Evolutionary conservation across 805 yeast species (phyloP), one percentile per base, ranked within the genome.

Genomic region (Schwanniomyces sp.): DNA sequence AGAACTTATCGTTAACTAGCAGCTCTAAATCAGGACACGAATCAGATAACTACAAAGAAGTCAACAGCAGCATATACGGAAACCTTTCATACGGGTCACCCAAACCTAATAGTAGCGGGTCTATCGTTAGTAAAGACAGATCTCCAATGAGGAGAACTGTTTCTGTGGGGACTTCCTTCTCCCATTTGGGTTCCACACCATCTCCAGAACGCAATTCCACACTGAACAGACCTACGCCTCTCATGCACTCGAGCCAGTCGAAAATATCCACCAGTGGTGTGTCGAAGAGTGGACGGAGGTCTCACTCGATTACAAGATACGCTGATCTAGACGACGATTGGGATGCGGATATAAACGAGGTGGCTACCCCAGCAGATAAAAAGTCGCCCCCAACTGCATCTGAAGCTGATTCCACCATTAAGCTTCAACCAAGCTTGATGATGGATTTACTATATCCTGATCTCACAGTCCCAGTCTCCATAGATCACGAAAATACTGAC

Each of bases 241-340:
- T 27, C 37, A 39, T 37, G 42, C 16, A 28, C 21, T 55, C 56
- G 6, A 26, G 30, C 14, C 25, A 17, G 21, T 11, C 49, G 5
- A 40, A 21, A 12, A 45, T 52, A 4, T 18, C 41, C 4, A 48
- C 54, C 9, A 45, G 42, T 12, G 36, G 29, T 21, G 34, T 30
- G 14, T 8, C 30, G 39, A 16, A 52, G 41, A 40, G 29, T 48
- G 51, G 40, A 40, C 46, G 53, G 27, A 18, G 63, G 46, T 46
- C 53, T 2, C 47, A 29, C 28, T 52, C 63, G 9, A 50, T 49
- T n/a, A 50, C 55, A n/a, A 53, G 58, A 47, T 86, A 85, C 59
- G 72, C 82, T 39, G 96, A 91, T 61, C 70, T 85, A 48, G 96
- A 91, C 62, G 96, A 88, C 56, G 97, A 90, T 65, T 91, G 97